Base-by-base conservation (phyloP, 2,329 filamentous ascomycete genomes). In the Aspergillus alliaceus region DNA sequence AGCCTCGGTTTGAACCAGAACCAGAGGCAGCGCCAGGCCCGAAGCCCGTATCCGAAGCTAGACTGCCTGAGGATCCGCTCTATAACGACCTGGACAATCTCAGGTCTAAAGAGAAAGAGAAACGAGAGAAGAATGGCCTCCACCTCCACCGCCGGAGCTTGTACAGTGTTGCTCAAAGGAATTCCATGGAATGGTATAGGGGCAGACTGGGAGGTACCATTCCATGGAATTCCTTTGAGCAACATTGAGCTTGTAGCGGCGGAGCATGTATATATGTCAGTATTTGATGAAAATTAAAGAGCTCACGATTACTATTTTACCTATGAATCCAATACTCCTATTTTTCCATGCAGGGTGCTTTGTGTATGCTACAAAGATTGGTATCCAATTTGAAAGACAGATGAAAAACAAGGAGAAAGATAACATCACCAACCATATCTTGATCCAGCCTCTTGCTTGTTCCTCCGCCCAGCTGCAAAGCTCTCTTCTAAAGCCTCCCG, bases 401-500 rank as follows among this genome's bases (percentile, higher is more conserved):
- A 57, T 2, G 25, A 46, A 49, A 34, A 37, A 42, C 27, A 49
- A 18, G 46, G 12, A 20, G 8, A 32, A 4, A 48, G 53, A 53
- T 7, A 40, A 54, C 20, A 22, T 54, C 51, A 88, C 90, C 91
- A 97, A 5, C 93, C 93, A 77, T 97, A 97, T 66, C 85, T 86
- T 57, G 85, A 87, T 4, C 90, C 90, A 20, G 91, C 91, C 72
- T 96, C 92, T 66, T 85, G 88, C 73, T 90, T 87, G 69, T 93
- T 95, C 66, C 83, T 85, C 77, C 85, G 87, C 6, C 91, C 90
- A 64, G 87, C 81, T 20, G 91, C 91, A 79, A 96, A 97, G 71
- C 90, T 93, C 69, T 98, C 93, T 75, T 97, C 92, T 64, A 97
- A 78, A 2, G 91, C 92, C 11, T 96, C 91, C 70, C 87, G 87